These are phyloP conservation scores for Flammula alnicola DNA, from an alignment of 1,284 basidiomycete genomes.

Conservation along the genomic window DNA sequence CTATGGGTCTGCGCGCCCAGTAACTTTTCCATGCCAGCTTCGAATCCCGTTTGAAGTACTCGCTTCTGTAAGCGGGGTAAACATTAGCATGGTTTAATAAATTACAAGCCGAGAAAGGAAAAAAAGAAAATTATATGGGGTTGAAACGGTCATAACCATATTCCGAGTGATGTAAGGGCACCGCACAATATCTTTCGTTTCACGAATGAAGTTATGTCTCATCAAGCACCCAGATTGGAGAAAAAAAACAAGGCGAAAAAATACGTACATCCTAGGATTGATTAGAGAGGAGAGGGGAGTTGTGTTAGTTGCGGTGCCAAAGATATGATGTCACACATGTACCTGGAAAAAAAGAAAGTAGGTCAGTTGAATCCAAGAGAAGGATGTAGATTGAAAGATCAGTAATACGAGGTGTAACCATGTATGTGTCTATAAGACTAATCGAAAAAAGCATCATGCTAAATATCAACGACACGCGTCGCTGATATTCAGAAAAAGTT, in stretches of 20 bases:
- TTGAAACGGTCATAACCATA: constrained; percentile 65
- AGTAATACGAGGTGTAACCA: constrained; percentile 57
- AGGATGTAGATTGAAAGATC: constrained; percentile 17
- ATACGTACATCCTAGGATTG: constrained; percentile 57
- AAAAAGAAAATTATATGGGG: constrained; percentile 59
- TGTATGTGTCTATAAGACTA: constrained; percentile 82
- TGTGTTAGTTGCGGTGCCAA: constrained; percentile 10
- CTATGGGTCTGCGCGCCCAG: constrained; percentile 49
- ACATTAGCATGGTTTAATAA: constrained; percentile 12
- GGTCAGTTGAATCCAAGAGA: constrained; percentile 12
- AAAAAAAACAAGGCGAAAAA: constrained; percentile 15
- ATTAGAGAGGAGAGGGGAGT: constrained; percentile 4
- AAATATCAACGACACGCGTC: constrained; percentile 15
- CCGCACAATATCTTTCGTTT: constrained; percentile 56
- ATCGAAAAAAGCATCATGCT: constrained; percentile 74
- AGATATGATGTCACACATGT: constrained; percentile 12
- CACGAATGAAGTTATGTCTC: constrained; percentile 70
- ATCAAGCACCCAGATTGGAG: constrained; percentile 36
- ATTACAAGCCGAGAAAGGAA: constrained; percentile 4
- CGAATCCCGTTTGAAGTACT: constrained; percentile 69
- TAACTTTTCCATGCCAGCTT: constrained; percentile 67
- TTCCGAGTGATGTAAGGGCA: constrained; percentile 61
- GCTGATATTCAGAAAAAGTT: constrained; percentile 17
- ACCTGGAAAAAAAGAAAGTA: constrained; percentile 16
- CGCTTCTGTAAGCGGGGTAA: constrained; percentile 47